These are phyloP conservation scores for Fusarium sp. DNA, from an alignment of 2,329 filamentous ascomycete species.

Conservation along the genomic window DNA sequence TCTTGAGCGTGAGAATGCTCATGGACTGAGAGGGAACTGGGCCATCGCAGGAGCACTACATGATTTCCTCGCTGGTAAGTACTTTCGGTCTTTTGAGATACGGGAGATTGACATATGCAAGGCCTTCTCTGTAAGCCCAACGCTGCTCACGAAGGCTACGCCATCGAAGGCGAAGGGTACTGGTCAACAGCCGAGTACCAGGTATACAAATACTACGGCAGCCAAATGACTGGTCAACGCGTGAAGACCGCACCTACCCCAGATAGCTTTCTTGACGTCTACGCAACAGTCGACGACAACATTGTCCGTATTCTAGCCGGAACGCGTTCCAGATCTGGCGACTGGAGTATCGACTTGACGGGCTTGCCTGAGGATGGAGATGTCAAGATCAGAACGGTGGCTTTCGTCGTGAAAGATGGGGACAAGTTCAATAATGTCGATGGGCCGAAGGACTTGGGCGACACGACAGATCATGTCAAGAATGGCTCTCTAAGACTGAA, in stretches of 20 bases:
- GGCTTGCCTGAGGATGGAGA: background rate
- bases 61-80: constrained; percentile 53
- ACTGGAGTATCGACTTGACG: background rate
- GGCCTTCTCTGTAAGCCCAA: constrained; percentile 20
- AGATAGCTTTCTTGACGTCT: constrained; percentile 3
- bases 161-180: constrained; percentile 12
- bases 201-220: constrained; percentile 33
- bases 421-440: background rate
- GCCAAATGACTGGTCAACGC: constrained; percentile 6
- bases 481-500: background rate
- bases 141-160: background rate
- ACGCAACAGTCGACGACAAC: background rate
- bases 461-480: background rate
- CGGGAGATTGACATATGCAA: background rate
- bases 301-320: background rate
- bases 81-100: accelerated
- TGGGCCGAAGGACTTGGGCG: background rate
- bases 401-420: accelerated
- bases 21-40: constrained; percentile 60
- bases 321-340: constrained; percentile 5
- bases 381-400: background rate
- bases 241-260: background rate
- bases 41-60: constrained; percentile 53
- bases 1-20: constrained; percentile 57
- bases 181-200: constrained; percentile 27